Conservation (phyloP, 441 rosid genomes). For the Isatis lusitanica region DNA sequence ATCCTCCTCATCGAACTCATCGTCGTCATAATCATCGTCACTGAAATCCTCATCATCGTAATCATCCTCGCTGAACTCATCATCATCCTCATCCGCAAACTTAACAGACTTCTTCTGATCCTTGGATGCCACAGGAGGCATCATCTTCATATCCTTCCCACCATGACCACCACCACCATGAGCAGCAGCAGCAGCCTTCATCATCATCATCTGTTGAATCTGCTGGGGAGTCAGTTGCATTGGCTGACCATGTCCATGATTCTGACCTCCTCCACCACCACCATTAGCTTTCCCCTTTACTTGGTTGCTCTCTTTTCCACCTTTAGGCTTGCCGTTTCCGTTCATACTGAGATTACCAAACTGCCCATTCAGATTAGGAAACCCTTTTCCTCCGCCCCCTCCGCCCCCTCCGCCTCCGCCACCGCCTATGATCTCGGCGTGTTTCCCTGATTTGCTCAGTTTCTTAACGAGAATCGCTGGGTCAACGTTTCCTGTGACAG, state of each 20-base stretch:
- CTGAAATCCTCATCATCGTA: slow-evolving; percentile 46
- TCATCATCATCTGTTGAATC: slow-evolving; percentile 52
- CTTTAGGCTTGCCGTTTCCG: slow-evolving; percentile 61
- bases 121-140: slow-evolving; percentile 35
- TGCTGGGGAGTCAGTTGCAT: slow-evolving; percentile 42
- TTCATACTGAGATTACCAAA: slow-evolving; percentile 52
- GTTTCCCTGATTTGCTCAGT: slow-evolving; percentile 88
- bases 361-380: slow-evolving; percentile 50
- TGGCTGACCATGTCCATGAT: slow-evolving; percentile 28
- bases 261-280: slow-evolving; percentile 31
- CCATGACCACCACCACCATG: slow-evolving; percentile 29
- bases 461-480: slow-evolving; percentile 66
- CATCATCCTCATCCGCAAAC: slow-evolving; percentile 63
- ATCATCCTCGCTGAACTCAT: slow-evolving; percentile 49
- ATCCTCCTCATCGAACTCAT: slow-evolving; percentile 47
- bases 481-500: slow-evolving; percentile 79
- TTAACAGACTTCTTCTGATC: slow-evolving; percentile 76
- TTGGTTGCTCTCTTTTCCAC: slow-evolving; percentile 49
- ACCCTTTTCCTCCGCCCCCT: slow-evolving; percentile 49
- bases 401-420: slow-evolving; percentile 40
- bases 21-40: slow-evolving; percentile 47
- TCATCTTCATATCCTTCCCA: slow-evolving; percentile 30
- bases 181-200: slow-evolving; percentile 47
- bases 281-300: slow-evolving; percentile 37
- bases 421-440: slow-evolving; percentile 61